phyloP scores from a whole-genome alignment of 345 rosid genomes.

The Leavenworthia alabamica region DNA sequence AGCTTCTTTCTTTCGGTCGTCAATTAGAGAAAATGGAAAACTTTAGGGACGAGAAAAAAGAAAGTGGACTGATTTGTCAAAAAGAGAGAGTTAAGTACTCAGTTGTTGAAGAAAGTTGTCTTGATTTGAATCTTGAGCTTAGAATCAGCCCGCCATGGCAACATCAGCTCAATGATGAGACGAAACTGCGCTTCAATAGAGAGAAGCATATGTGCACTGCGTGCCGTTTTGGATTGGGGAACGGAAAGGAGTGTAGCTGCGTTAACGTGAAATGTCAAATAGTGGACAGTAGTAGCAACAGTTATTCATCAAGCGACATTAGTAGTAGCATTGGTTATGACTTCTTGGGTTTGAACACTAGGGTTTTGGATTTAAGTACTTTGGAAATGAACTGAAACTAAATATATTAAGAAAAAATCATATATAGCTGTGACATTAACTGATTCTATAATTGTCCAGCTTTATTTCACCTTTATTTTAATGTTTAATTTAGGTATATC shows the following conservation, averaged over 20 bases:
- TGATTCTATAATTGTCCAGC: constrained; percentile 19
- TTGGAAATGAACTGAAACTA: constrained; percentile 49
- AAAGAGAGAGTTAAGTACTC: constrained; percentile 27
- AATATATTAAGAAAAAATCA: not conserved
- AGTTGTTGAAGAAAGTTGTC: constrained; percentile 33
- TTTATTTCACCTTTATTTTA: not conserved
- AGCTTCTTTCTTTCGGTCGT: constrained; percentile 15
- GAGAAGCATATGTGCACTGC: constrained; percentile 31
- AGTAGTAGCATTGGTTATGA: constrained; percentile 43
- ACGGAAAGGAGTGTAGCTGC: constrained; percentile 56
- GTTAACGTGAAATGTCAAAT: constrained; percentile 6
- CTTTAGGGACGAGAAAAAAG: not conserved
- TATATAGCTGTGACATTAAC: constrained; percentile 14
- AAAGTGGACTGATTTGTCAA: constrained; percentile 29
- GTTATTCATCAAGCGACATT: constrained; percentile 24
- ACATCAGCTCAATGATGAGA: constrained; percentile 19
- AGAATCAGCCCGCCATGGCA: constrained; percentile 74
- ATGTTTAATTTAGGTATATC: not conserved
- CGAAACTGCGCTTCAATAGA: constrained; percentile 22
- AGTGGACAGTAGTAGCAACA: constrained; percentile 23
- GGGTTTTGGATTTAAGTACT: constrained; percentile 55
- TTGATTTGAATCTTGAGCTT: constrained; percentile 88
- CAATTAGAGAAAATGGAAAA: not conserved
- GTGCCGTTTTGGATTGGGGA: constrained; percentile 51
- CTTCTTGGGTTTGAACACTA: constrained; percentile 70